These are phyloP conservation scores for Vigna hirtella DNA, from an alignment of 306 rosid species.

Conservation along the genomic window DNA sequence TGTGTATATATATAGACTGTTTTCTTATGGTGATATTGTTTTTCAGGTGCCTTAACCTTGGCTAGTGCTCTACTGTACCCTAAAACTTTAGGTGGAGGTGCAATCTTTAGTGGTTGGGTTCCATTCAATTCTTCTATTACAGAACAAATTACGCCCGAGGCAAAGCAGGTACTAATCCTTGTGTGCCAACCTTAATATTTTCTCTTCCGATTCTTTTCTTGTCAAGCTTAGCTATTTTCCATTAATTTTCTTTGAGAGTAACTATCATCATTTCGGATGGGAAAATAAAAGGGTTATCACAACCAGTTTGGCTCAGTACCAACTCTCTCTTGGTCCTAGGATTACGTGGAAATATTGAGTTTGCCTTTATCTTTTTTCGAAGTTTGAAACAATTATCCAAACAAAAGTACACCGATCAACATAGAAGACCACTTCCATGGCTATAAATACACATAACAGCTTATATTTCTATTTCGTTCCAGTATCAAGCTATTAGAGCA, in stretches of 20 bases:
- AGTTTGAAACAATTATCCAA: constrained; percentile 18
- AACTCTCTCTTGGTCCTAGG: constrained; percentile 1
- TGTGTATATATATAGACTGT: background rate
- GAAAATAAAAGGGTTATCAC: background rate
- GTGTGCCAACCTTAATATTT: constrained; percentile 17
- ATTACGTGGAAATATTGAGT: constrained; percentile 15
- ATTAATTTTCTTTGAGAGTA: background rate
- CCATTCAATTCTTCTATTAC: constrained; percentile 71
- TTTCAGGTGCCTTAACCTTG: constrained; percentile 84
- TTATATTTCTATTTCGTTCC: constrained; percentile 30
- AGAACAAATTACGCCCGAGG: constrained; percentile 66
- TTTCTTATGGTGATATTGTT: constrained; percentile 19
- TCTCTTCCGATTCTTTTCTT: background rate
- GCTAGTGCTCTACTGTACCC: constrained; percentile 90
- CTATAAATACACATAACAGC: constrained; percentile 10
- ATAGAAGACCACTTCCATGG: background rate
- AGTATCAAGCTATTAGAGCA: too few species aligned
- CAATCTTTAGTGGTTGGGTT: constrained; percentile 91
- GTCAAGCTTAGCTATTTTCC: constrained; percentile 1
- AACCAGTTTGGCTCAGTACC: constrained; percentile 2
- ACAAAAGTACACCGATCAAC: constrained; percentile 30
- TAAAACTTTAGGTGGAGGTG: constrained; percentile 89
- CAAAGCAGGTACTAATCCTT: constrained; percentile 66
- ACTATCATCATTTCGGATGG: background rate
- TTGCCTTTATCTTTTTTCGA: constrained; percentile 13